These are phyloP conservation scores for Zygosaccharomyces rouxii DNA, from an alignment of 805 yeast genomes.

Conservation along the genomic window DNA sequence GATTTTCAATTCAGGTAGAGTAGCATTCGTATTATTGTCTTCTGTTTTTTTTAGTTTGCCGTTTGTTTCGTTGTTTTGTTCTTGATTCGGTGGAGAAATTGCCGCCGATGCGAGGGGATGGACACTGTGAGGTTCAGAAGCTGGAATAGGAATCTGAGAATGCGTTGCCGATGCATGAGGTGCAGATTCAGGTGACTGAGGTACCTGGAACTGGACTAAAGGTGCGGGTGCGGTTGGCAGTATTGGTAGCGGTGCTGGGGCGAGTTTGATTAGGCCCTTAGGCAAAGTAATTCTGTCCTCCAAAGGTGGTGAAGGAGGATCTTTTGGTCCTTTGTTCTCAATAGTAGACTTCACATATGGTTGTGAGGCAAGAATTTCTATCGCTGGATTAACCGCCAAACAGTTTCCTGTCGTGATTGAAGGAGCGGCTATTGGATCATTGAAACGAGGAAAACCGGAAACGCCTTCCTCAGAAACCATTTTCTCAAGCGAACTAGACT, in stretches of 20 bases:
- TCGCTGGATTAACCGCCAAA: neutral
- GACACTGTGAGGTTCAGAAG: neutral
- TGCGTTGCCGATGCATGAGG: neutral
- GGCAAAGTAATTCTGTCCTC: neutral
- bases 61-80: neutral
- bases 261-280: neutral
- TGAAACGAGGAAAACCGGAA: neutral
- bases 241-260: neutral
- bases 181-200: neutral
- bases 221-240: neutral
- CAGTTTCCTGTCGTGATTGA: neutral
- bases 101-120: neutral
- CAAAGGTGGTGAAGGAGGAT: neutral
- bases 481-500: neutral
- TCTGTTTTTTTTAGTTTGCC: neutral
- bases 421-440: neutral
- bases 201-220: neutral
- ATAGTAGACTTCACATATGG: neutral
- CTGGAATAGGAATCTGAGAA: neutral
- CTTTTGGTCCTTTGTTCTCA: neutral
- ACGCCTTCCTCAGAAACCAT: neutral
- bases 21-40: neutral
- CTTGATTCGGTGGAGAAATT: neutral
- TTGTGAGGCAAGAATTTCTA: neutral
- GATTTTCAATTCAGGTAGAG: slow-evolving; percentile 11